These are phyloP conservation scores for Phytophthora hibernalis DNA, from an alignment of 352 stramenopile species.

Conservation along the genomic window DNA sequence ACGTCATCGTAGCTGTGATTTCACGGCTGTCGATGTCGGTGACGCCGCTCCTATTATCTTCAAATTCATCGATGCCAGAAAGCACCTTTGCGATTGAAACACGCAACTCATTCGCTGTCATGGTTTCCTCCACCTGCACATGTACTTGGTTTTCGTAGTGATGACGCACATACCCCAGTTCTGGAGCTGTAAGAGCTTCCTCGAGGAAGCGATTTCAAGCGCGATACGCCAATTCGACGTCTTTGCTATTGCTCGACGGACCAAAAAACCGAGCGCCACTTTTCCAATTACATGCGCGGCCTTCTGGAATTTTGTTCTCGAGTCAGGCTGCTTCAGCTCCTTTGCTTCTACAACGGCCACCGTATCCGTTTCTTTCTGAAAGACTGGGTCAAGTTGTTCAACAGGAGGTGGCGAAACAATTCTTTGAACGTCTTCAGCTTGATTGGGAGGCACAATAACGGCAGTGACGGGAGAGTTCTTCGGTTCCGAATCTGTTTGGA, in stretches of 20 bases:
- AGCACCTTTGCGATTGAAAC: conserved; percentile 52
- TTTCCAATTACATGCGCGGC: conserved; percentile 60
- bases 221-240: conserved; percentile 61
- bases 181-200: conserved; percentile 39
- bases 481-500: conserved; percentile 40
- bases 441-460: conserved; percentile 8
- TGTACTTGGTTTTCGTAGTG: conserved; percentile 27
- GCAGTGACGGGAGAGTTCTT: conserved; percentile 3
- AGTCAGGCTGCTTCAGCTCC: conserved; percentile 2
- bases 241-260: conserved; percentile 44
- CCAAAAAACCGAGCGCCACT: conserved; percentile 59
- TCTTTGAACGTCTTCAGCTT: too few relatives aligned
- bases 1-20: conserved; percentile 31
- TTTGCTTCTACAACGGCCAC: conserved; percentile 4
- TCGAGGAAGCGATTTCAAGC: conserved; percentile 40
- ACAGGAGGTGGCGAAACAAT: too few relatives aligned
- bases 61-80: conserved; percentile 33
- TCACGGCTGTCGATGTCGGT: not conserved
- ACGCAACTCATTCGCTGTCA: conserved; percentile 71
- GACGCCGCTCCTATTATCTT: not conserved
- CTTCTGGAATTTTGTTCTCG: conserved; percentile 23
- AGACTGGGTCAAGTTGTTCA: not conserved
- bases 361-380: conserved; percentile 3
- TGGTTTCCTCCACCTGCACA: conserved; percentile 53
- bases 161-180: conserved; percentile 26